Percentiles rank a stretch among this genome's conserved stretches.
Evolutionary conservation across 192 early-diverging fungal species (phyloP).

Genomic region (Coemansia sp.): DNA sequence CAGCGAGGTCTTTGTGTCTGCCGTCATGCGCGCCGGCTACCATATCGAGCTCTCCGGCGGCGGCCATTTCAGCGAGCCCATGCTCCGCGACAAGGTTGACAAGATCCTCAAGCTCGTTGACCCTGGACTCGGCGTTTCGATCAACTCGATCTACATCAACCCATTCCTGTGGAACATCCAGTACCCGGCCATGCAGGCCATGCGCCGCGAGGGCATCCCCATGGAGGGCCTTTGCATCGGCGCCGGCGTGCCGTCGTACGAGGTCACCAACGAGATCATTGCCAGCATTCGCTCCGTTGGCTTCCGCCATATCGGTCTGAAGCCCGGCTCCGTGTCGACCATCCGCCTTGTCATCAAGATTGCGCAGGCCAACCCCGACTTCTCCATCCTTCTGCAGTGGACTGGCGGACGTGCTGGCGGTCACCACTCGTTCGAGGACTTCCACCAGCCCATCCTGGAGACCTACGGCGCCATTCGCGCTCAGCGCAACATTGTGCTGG

Average conservation of each 20-base stretch:
- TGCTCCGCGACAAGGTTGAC: conserved; percentile 74
- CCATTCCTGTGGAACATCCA: conserved; percentile 84
- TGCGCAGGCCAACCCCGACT: conserved; percentile 74
- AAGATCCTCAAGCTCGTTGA: conserved; percentile 73
- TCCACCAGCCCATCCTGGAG: conserved; percentile 81
- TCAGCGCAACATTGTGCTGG: conserved; percentile 77
- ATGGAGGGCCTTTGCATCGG: conserved; percentile 87
- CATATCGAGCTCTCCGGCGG: conserved; percentile 82
- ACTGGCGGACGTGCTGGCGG: conserved; percentile 95
- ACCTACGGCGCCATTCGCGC: conserved; percentile 78
- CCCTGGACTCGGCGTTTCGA: conserved; percentile 77
- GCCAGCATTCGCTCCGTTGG: conserved; percentile 68
- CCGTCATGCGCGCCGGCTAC: conserved; percentile 84
- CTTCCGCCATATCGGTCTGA: conserved; percentile 78
- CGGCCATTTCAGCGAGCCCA: conserved; percentile 79
- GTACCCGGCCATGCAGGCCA: conserved; percentile 75
- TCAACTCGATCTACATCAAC: conserved; percentile 89
- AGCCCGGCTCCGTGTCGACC: conserved; percentile 76
- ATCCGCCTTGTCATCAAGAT: conserved; percentile 79
- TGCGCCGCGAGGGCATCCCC: conserved; percentile 81
- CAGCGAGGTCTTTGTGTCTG: conserved; percentile 71
- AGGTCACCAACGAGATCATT: conserved; percentile 78
- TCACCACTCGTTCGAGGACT: conserved; percentile 95
- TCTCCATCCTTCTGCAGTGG: conserved; percentile 92
- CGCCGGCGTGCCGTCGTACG: conserved; percentile 81